Conservation (phyloP, 1,139 yeast genomes). For the Candida mesenterica region DNA sequence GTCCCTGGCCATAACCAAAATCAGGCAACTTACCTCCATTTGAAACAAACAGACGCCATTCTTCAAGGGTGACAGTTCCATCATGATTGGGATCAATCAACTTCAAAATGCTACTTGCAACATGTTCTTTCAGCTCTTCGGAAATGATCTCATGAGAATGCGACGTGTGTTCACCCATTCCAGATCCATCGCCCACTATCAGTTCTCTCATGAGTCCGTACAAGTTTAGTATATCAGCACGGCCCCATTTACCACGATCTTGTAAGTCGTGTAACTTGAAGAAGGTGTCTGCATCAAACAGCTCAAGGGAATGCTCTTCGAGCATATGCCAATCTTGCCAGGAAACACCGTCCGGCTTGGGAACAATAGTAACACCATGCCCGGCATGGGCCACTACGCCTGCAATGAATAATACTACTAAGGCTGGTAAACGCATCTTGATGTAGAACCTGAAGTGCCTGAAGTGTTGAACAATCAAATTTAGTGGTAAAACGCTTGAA, state of each 20-base stretch:
- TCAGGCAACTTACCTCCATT: conserved; percentile 82
- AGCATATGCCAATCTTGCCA: conserved; percentile 93
- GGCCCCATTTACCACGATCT: conserved; percentile 52
- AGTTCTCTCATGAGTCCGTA: conserved; percentile 76
- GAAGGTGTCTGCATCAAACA: conserved; percentile 73
- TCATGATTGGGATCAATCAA: conserved; percentile 69
- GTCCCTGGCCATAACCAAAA: conserved; percentile 95
- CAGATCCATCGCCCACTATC: conserved; percentile 86
- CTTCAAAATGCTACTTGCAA: conserved; percentile 52
- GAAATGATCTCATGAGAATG: conserved; percentile 54
- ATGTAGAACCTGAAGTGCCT: too few relatives aligned
- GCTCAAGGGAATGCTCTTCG: conserved; percentile 77
- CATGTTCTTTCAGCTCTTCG: conserved; percentile 55
- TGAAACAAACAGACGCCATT: conserved; percentile 64
- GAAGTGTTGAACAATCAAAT: too few relatives aligned
- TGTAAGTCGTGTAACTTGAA: conserved; percentile 77
- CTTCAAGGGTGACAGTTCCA: conserved; percentile 61
- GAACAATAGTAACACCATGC: conserved; percentile 1
- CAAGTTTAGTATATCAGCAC: conserved; percentile 67
- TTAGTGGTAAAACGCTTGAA: too few relatives aligned
- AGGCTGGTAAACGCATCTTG: not conserved
- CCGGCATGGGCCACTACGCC: conserved; percentile 7
- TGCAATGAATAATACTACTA: conserved; percentile 11
- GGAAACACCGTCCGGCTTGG: conserved; percentile 48
- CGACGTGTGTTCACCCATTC: conserved; percentile 76